These are phyloP conservation scores for Geotrichum aggregatum DNA, from an alignment of 1,139 yeast species.

Conservation along the genomic window DNA sequence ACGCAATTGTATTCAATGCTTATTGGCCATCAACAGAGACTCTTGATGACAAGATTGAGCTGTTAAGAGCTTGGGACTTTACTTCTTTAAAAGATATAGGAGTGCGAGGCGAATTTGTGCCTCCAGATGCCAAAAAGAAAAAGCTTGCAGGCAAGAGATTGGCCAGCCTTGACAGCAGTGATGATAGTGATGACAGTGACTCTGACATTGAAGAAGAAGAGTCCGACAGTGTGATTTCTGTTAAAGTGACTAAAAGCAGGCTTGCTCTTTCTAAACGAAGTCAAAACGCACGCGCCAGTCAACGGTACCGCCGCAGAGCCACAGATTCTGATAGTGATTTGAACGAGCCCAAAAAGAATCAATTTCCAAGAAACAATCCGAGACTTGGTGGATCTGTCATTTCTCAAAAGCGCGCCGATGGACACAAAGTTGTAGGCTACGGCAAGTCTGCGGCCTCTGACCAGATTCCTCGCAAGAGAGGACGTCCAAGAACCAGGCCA, in stretches of 20 bases:
- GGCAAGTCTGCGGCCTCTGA: neutral
- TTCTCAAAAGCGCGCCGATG: neutral
- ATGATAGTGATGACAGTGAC: neutral
- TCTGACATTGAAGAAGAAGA: neutral
- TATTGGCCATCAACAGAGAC: conserved; percentile 32
- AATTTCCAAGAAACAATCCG: neutral
- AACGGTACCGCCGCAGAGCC: neutral
- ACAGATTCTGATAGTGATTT: neutral
- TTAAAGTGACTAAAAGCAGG: neutral
- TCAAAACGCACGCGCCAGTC: neutral
- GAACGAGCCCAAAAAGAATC: neutral
- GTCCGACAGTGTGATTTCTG: neutral
- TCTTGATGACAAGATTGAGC: conserved; percentile 24
- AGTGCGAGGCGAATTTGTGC: conserved; percentile 19
- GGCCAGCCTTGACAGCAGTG: neutral
- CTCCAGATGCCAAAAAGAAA: conserved; percentile 13
- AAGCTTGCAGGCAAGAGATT: neutral
- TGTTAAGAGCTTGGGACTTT: conserved; percentile 23
- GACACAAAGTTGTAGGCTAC: neutral
- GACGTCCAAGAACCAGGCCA: conserved; percentile 1
- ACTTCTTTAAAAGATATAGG: conserved; percentile 19
- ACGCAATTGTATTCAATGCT: conserved; percentile 30
- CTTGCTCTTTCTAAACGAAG: neutral
- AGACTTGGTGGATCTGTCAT: neutral
- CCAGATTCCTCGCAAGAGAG: neutral